phyloP scores from a whole-genome alignment of 257 asterid species.

The Nicotiana benthamiana region DNA sequence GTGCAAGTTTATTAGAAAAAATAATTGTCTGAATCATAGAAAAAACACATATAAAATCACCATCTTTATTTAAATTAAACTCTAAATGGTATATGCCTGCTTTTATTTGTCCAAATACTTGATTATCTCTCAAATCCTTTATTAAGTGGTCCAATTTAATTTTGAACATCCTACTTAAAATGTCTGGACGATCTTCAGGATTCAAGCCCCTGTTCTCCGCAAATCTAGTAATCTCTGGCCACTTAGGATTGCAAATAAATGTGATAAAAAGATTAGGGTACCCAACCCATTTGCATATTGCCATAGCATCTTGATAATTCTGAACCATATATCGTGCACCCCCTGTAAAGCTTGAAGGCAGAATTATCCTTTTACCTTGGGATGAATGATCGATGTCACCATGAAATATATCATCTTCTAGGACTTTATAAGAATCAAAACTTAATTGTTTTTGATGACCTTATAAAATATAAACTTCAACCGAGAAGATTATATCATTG shows the following conservation, averaged over 20 bases:
- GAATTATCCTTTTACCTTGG: background rate
- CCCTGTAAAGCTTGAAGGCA: background rate
- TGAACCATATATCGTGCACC: background rate
- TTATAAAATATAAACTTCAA: too few species aligned
- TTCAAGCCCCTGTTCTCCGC: background rate
- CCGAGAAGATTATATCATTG: too few species aligned
- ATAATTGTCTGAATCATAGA: too few species aligned
- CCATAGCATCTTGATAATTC: background rate
- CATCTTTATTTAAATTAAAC: too few species aligned
- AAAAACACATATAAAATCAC: too few species aligned
- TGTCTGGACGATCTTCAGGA: background rate
- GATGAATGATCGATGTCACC: background rate
- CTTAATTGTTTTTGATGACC: background rate
- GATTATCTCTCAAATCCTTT: background rate
- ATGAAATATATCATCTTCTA: background rate
- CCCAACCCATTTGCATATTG: background rate
- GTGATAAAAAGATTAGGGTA: background rate
- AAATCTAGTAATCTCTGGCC: background rate
- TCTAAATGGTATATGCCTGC: background rate
- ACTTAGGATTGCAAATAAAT: background rate
- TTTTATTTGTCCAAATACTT: background rate
- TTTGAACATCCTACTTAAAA: background rate
- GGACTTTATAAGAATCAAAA: background rate
- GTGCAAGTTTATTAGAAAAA: too few species aligned
- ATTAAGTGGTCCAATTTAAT: background rate